Evolutionary conservation across 768 basidiomycete species (phyloP), one percentile per base, ranked within the genome.

Genomic region (Leucocoprinus sp.): DNA sequence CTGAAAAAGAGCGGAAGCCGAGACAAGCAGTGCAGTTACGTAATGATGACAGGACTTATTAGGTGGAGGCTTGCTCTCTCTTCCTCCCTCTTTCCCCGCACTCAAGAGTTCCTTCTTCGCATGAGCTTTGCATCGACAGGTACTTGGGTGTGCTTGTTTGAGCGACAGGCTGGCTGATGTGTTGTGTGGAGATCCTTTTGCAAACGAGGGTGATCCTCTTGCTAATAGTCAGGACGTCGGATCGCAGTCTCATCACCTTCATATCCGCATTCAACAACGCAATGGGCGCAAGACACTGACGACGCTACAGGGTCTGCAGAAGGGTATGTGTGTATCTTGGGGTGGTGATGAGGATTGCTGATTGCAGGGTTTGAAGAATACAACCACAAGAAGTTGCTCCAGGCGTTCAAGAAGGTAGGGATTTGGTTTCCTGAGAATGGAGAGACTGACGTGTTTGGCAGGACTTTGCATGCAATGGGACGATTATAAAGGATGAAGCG

Each of bases 151-250:
- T n/a, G n/a, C n/a, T n/a, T n/a, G n/a, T n/a, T n/a, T n/a, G n/a
- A n/a, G n/a, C n/a, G n/a, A n/a, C n/a, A n/a, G n/a, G n/a, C n/a
- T n/a, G n/a, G n/a, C n/a, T n/a, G n/a, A n/a, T n/a, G n/a, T n/a
- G n/a, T n/a, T n/a, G n/a, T n/a, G n/a, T n/a, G n/a, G n/a, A 92
- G 93, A 95, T 79, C 92, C 92, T 72, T 95, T 95, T 75, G 89
- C 87, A 72, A 93, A 93, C 69, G 87, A 89, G 68, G 85, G 81
- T 59, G 88, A 90, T 67, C 81, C 82, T 60, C 84, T 89, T 60
- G 79, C 70, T 62, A 73, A 72, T 58, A 75, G 63, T 59, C 68
- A 81, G 57, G 82, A 87, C 72, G 84, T 89, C 59, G 85, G 84
- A 55, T 83, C 85, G 53, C 80, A 82, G 63, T 68, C 79, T 58